A percentile compares a stretch with the other conserved stretches of the same genome.
phyloP scores from a whole-genome alignment of 257 asterid genomes.

The Striga asiatica region DNA sequence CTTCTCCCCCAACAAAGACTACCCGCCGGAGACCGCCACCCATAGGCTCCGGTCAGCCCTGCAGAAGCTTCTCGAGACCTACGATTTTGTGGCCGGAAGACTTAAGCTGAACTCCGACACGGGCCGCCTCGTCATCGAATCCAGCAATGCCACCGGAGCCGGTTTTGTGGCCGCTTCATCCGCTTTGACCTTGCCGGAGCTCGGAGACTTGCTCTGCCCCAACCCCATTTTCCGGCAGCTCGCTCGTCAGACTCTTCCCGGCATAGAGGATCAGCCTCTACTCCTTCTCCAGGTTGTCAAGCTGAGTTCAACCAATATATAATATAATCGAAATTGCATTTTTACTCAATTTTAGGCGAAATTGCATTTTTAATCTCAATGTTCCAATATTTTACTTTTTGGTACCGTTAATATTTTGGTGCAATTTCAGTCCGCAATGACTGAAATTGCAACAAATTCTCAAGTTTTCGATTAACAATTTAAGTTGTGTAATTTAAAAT shows the following conservation, averaged over 20 bases:
- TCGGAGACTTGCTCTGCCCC: conserved; percentile 48
- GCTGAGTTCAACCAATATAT: no score
- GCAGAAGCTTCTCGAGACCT: conserved; percentile 30
- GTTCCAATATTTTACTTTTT: no score
- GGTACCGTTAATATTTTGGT: no score
- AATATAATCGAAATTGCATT: no score
- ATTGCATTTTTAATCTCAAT: no score
- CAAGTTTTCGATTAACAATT: no score
- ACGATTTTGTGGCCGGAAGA: conserved; percentile 63
- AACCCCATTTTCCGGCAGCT: conserved; percentile 49
- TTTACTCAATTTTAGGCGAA: no score
- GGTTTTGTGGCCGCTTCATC: conserved; percentile 48
- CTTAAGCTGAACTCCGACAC: conserved; percentile 23
- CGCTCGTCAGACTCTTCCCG: conserved; percentile 19
- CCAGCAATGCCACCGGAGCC: conserved; percentile 46
- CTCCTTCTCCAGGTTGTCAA: conserved; percentile 50
- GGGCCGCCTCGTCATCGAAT: conserved; percentile 40
- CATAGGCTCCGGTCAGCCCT: conserved; percentile 30
- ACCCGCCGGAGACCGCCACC: conserved; percentile 32
- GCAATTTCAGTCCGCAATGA: no score
- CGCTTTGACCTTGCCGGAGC: conserved; percentile 27
- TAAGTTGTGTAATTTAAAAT: no score
- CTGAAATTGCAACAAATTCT: no score
- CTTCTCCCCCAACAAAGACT: conserved; percentile 35
- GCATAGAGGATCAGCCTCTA: conserved; percentile 30